A percentile compares a stretch with the other conserved stretches of the same genome.
Evolutionary conservation across 139 green algal genomes (phyloP).

Genomic region (Coccomyxa sp.): DNA sequence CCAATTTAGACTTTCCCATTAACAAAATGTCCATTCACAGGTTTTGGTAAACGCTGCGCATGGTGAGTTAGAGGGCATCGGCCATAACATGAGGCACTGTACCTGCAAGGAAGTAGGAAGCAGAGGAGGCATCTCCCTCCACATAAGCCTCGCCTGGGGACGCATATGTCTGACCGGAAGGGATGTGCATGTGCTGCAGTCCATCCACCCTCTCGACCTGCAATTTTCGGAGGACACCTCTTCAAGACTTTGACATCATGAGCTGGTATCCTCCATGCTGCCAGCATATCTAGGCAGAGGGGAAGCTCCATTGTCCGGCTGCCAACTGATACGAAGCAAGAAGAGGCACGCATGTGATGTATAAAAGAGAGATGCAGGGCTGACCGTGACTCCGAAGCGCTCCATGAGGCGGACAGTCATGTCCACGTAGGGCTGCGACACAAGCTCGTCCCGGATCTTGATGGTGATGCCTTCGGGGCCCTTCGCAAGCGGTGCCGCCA

Average conservation of each 20-base stretch:
- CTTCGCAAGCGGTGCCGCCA: conserved; percentile 88
- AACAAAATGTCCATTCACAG: too few species aligned
- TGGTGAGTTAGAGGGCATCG: too few species aligned
- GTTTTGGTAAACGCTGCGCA: too few species aligned
- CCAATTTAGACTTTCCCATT: too few species aligned
- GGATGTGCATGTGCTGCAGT: conserved; percentile 72
- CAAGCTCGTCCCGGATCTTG: conserved; percentile 89
- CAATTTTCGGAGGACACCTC: background rate
- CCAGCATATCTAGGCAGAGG: too few species aligned
- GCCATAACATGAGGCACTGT: background rate
- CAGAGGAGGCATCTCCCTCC: conserved; percentile 93
- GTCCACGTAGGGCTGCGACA: conserved; percentile 95
- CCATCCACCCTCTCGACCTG: conserved; percentile 72
- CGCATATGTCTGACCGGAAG: conserved; percentile 75
- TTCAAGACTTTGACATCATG: background rate
- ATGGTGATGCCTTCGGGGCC: conserved; percentile 64
- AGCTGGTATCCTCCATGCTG: too few species aligned
- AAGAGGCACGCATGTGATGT: too few species aligned
- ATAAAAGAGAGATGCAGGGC: too few species aligned
- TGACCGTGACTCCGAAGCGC: conserved; percentile 75
- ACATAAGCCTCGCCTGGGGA: conserved; percentile 87
- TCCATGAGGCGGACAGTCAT: conserved; percentile 99
- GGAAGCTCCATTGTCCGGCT: too few species aligned
- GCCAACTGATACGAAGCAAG: too few species aligned
- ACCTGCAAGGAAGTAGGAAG: conserved; percentile 93